A percentile compares a stretch with the other conserved stretches of the same genome.
Evolutionary conservation across 139 green algal species (phyloP).

Genomic region (Pycnococcus provasolii): DNA sequence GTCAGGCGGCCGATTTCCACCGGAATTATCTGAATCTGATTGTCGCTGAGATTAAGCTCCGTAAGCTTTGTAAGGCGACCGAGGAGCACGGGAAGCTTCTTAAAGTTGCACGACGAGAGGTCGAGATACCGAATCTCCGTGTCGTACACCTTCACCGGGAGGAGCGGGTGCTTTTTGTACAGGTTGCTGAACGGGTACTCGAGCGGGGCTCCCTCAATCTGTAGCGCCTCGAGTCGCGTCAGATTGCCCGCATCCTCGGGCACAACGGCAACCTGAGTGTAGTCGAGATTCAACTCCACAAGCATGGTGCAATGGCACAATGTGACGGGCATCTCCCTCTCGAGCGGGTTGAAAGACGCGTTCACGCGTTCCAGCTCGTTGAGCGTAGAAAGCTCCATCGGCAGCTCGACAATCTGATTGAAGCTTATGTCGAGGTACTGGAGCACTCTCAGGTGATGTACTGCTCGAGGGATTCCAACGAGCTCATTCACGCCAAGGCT

Average conservation of each 20-base stretch:
- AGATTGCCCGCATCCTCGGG: conserved; percentile 9
- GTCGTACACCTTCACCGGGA: conserved; percentile 17
- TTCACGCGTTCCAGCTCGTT: conserved; percentile 15
- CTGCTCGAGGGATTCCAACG: conserved; percentile 1
- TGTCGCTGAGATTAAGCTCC: conserved; percentile 17
- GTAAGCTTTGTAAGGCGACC: conserved; percentile 12
- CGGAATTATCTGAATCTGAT: conserved; percentile 14
- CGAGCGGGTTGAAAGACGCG: conserved; percentile 19
- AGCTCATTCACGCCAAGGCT: conserved; percentile 6
- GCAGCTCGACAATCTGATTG: conserved; percentile 21
- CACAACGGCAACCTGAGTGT: neutral
- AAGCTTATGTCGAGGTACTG: conserved; percentile 22
- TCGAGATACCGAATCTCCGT: neutral
- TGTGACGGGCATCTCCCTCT: neutral
- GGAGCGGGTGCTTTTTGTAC: conserved; percentile 18
- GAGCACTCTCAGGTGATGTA: conserved; percentile 1
- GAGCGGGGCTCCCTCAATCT: conserved; percentile 14
- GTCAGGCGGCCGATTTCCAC: conserved; percentile 7
- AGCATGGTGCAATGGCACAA: conserved; percentile 1
- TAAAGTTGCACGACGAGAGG: conserved; percentile 3
- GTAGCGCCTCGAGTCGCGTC: conserved; percentile 10
- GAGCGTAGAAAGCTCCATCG: conserved; percentile 5
- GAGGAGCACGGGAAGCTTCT: conserved; percentile 8
- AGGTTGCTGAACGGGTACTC: conserved; percentile 17
- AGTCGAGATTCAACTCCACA: conserved; percentile 11